These are phyloP conservation scores for Lodderomyces metapsilosis DNA, from an alignment of 1,139 yeast species.

Conservation along the genomic window DNA sequence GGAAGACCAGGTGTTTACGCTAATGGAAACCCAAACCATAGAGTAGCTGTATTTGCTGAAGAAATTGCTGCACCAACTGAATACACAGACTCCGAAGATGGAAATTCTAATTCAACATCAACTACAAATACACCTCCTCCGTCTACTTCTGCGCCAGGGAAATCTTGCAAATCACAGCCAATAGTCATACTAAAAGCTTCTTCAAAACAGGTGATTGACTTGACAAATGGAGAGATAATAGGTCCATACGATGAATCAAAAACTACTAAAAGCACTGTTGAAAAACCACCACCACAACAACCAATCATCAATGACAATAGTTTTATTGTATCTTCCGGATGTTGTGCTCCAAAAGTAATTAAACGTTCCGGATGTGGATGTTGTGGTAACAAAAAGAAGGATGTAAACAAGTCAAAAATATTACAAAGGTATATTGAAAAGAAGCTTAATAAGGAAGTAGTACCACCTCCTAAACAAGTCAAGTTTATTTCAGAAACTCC, in stretches of 20 bases:
- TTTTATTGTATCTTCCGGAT: slow-evolving; percentile 34
- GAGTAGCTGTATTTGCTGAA: slow-evolving; percentile 60
- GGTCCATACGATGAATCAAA: slow-evolving; percentile 37
- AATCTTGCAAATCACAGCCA: slow-evolving; percentile 22
- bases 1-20: slow-evolving; percentile 71
- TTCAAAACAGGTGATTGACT: slow-evolving; percentile 50
- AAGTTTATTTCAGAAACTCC: slow-evolving; percentile 4
- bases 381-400: slow-evolving; percentile 26
- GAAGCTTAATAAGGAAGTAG: slow-evolving; percentile 8
- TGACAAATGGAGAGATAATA: slow-evolving; percentile 42
- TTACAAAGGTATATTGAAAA: slow-evolving; percentile 35
- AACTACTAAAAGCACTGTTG: slow-evolving; percentile 12
- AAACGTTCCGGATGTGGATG: slow-evolving; percentile 19
- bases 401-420: slow-evolving; percentile 35
- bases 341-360: slow-evolving; percentile 24
- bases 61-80: slow-evolving; percentile 24
- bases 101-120: background rate
- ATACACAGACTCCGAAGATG: slow-evolving; percentile 1
- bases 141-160: background rate
- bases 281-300: slow-evolving; percentile 21
- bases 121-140: background rate
- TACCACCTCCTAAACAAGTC: slow-evolving; percentile 1
- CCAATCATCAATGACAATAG: slow-evolving; percentile 34
- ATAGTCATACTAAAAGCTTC: slow-evolving; percentile 48
- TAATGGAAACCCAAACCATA: slow-evolving; percentile 46